Evolutionary conservation across 176 grass and related monocot genomes (phyloP).

Genomic region (Musa acuminata): DNA sequence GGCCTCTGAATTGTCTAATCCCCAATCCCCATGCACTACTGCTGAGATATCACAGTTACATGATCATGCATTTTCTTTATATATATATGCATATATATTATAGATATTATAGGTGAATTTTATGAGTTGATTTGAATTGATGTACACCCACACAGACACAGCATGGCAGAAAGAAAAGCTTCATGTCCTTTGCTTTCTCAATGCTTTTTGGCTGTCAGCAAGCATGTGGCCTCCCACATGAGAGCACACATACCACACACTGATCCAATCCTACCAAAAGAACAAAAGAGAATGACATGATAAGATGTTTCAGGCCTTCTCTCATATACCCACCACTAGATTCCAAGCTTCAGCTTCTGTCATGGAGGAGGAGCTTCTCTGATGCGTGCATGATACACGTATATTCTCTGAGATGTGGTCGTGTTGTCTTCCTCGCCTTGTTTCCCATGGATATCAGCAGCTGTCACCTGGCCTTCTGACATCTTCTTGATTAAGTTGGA

Average conservation of each 20-base stretch:
- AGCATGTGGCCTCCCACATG: background rate
- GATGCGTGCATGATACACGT: background rate
- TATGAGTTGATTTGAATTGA: background rate
- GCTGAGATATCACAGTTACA: no score
- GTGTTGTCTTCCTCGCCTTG: no score
- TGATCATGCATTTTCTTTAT: no score
- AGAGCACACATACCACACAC: background rate
- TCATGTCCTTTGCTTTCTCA: background rate
- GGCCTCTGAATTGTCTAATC: no score
- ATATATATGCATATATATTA: no score
- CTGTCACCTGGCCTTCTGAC: no score
- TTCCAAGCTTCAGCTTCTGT: background rate
- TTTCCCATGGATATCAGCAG: no score
- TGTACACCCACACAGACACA: background rate
- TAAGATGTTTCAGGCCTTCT: background rate
- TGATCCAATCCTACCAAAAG: background rate
- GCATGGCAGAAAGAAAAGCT: background rate
- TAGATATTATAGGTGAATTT: no score
- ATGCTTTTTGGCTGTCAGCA: slow-evolving; percentile 2
- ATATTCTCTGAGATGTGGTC: background rate
- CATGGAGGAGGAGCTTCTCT: background rate
- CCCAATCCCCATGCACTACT: no score
- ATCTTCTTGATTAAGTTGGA: no score
- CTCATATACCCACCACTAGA: background rate
- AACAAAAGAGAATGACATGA: slow-evolving; percentile 12